Evolutionary conservation across 164 flowering plant species (phyloP).

Genomic region (Macadamia tetraphylla): DNA sequence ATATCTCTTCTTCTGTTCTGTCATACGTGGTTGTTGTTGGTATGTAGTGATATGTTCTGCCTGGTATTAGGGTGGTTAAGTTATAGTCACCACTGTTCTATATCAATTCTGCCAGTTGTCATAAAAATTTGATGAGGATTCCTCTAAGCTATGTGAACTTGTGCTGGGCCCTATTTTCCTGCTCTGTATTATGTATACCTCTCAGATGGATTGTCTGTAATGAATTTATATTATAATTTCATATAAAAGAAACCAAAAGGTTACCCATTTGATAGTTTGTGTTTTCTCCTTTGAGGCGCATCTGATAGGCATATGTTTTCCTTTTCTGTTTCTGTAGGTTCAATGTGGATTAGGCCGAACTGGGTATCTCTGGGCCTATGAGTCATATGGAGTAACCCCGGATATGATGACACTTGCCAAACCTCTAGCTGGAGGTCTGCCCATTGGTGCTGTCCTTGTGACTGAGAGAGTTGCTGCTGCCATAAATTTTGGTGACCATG

Average conservation of each 20-base stretch:
- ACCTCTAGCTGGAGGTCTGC: slow-evolving; percentile 91
- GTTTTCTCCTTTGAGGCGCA: not conserved
- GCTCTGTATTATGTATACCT: not conserved
- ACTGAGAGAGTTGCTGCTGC: slow-evolving; percentile 70
- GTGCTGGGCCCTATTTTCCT: not conserved
- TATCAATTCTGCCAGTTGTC: too few species aligned
- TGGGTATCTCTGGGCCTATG: slow-evolving; percentile 84
- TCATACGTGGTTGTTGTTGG: too few species aligned
- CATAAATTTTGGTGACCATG: slow-evolving; percentile 68
- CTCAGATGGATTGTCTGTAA: not conserved
- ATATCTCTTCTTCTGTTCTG: too few species aligned
- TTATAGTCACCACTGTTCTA: too few species aligned
- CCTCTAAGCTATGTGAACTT: too few species aligned
- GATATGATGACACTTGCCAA: slow-evolving; percentile 94
- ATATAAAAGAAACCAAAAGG: too few species aligned
- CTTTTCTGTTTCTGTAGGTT: slow-evolving; percentile 36
- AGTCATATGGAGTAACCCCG: slow-evolving; percentile 62
- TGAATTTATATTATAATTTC: not conserved
- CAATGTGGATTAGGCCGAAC: slow-evolving; percentile 91
- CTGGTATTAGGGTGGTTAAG: too few species aligned
- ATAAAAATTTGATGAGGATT: too few species aligned
- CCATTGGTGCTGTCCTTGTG: slow-evolving; percentile 76
- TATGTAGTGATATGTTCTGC: too few species aligned
- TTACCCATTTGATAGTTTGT: not conserved
- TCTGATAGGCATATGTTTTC: not conserved